These are phyloP conservation scores for Amorphotheca resinae DNA, from an alignment of 495 filamentous ascomycete species.

Conservation along the genomic window DNA sequence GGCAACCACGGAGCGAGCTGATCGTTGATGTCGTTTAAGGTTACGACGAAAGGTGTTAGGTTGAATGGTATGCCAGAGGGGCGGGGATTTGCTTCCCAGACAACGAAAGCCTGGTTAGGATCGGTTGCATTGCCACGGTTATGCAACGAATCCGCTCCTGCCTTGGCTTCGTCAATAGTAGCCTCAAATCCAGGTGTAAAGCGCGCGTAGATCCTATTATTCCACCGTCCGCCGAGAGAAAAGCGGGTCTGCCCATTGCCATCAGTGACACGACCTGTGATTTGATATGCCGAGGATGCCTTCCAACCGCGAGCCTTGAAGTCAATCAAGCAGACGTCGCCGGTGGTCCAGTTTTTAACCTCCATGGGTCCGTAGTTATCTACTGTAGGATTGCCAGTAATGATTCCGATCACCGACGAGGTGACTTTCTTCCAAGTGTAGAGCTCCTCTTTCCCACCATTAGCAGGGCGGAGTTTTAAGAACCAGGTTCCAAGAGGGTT, in stretches of 20 bases:
- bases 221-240: conserved; percentile 91
- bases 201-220: conserved; percentile 91
- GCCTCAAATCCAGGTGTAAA: conserved; percentile 84
- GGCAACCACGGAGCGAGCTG: conserved; percentile 58
- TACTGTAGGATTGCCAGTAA: conserved; percentile 91
- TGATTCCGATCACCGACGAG: conserved; percentile 94
- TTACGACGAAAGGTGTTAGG: conserved; percentile 89
- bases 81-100: conserved; percentile 80
- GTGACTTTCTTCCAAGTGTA: conserved; percentile 99
- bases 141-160: conserved; percentile 19
- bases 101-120: conserved; percentile 63
- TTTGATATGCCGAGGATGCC: conserved; percentile 75
- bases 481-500: conserved; percentile 97
- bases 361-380: conserved; percentile 98
- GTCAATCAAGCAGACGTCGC: conserved; percentile 79
- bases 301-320: conserved; percentile 97
- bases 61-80: conserved; percentile 89
- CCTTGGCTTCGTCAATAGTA: conserved; percentile 42
- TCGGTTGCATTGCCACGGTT: conserved; percentile 34
- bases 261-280: conserved; percentile 73
- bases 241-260: conserved; percentile 61
- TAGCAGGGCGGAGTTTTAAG: conserved; percentile 65
- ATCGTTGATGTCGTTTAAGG: conserved; percentile 79
- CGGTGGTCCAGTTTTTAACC: conserved; percentile 91
- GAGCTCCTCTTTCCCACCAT: conserved; percentile 68